Conservation (phyloP, 805 yeast species). For the Hanseniaspora singularis region DNA sequence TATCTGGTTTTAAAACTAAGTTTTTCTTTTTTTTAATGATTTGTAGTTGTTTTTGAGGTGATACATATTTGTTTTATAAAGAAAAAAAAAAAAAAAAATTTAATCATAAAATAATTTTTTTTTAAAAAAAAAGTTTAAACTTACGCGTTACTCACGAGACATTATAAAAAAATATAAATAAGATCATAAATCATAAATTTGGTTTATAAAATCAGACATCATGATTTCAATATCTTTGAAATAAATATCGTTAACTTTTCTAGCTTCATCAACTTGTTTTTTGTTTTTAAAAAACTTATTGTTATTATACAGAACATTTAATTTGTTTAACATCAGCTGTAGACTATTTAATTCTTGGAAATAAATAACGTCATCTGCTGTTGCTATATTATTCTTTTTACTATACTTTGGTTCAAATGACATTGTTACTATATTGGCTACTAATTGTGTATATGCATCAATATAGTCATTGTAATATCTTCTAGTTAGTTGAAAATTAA, state of each 20-base stretch:
- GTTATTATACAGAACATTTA: not conserved
- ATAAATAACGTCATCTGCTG: too few relatives aligned
- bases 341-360: not conserved
- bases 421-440: slow-evolving; percentile 1
- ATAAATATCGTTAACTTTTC: slow-evolving; percentile 15
- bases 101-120: too few relatives aligned
- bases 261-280: slow-evolving; percentile 14
- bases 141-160: too few relatives aligned
- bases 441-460: slow-evolving; percentile 3
- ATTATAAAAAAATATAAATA: too few relatives aligned
- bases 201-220: slow-evolving; percentile 10
- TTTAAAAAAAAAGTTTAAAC: too few relatives aligned
- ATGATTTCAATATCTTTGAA: slow-evolving; percentile 15
- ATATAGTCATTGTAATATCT: slow-evolving; percentile 3
- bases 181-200: too few relatives aligned
- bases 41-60: slow-evolving; percentile 3
- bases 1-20: slow-evolving; percentile 3
- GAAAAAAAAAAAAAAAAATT: not conserved
- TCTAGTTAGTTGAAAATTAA: not conserved
- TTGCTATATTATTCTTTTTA: not conserved
- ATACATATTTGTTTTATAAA: too few relatives aligned
- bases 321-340: not conserved
- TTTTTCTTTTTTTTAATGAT: slow-evolving; percentile 1
- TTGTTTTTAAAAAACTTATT: slow-evolving; percentile 12
- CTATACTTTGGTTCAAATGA: not conserved